phyloP scores from a whole-genome alignment of 1,284 basidiomycete species.

The Cryptococcus maquisensis region DNA sequence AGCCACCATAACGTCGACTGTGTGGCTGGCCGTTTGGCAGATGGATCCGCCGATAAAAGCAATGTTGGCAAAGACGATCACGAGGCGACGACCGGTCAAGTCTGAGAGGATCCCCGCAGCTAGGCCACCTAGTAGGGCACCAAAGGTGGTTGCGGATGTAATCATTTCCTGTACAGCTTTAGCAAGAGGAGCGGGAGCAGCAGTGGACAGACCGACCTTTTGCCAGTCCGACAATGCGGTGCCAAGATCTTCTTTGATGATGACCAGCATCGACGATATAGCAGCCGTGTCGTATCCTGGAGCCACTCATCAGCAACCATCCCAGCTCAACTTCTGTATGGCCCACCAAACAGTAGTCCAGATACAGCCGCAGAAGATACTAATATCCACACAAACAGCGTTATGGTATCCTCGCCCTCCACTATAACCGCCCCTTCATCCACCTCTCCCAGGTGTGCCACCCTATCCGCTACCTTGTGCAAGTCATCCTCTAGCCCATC shows the following conservation, averaged over 20 bases:
- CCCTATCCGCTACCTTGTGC: background rate
- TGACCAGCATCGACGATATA: constrained; percentile 61
- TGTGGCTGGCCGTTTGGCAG: constrained; percentile 56
- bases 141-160: constrained; percentile 73
- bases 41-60: constrained; percentile 73
- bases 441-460: constrained; percentile 4
- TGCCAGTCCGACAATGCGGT: constrained; percentile 59
- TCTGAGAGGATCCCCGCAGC: constrained; percentile 67
- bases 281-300: constrained; percentile 77
- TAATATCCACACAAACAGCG: constrained; percentile 31
- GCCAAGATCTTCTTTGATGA: constrained; percentile 66
- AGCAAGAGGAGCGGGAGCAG: background rate
- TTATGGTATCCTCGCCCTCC: constrained; percentile 27
- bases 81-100: constrained; percentile 63
- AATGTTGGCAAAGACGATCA: constrained; percentile 66
- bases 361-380: constrained; percentile 54
- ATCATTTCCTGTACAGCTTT: constrained; percentile 63
- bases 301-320: background rate
- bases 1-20: constrained; percentile 69
- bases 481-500: background rate
- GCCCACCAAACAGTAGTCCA: constrained; percentile 69
- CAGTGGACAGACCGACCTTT: constrained; percentile 52
- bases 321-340: constrained; percentile 4
- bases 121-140: constrained; percentile 69
- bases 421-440: constrained; percentile 26